These are phyloP conservation scores for Ambrosia artemisiifolia DNA, from an alignment of 129 eudicot species.

Conservation along the genomic window DNA sequence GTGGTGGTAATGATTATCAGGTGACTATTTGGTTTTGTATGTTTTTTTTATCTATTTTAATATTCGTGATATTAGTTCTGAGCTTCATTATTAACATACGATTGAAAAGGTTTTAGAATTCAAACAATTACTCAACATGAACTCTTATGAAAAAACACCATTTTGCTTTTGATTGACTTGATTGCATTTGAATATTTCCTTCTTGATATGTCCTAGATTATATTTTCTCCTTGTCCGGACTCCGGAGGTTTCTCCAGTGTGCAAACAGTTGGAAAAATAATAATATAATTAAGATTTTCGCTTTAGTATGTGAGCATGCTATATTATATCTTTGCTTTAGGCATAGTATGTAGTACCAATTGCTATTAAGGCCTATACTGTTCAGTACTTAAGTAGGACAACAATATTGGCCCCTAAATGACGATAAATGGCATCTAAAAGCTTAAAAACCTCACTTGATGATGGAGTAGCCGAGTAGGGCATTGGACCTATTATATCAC, in stretches of 20 bases:
- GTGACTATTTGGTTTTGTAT: conserved; percentile 35
- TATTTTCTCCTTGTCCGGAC: neutral
- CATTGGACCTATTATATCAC: neutral
- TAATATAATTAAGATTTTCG: neutral
- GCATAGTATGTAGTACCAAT: too few relatives aligned
- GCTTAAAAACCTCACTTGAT: neutral
- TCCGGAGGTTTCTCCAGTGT: neutral
- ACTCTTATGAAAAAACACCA: neutral
- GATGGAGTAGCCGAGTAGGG: neutral
- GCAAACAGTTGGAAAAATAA: neutral
- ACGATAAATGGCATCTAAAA: too few relatives aligned
- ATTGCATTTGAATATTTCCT: neutral
- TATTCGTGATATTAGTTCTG: neutral
- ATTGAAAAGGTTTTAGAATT: neutral
- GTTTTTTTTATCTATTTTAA: conserved; percentile 3
- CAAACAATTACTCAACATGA: neutral
- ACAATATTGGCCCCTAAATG: too few relatives aligned
- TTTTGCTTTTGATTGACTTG: neutral
- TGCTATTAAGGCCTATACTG: too few relatives aligned
- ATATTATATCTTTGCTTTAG: neutral
- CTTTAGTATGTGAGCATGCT: neutral
- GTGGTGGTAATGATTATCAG: conserved; percentile 96
- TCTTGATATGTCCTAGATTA: neutral
- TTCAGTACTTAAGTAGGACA: too few relatives aligned
- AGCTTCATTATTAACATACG: conserved; percentile 6